Conservation (phyloP, 257 asterid species). For the Verbascum thapsus region DNA sequence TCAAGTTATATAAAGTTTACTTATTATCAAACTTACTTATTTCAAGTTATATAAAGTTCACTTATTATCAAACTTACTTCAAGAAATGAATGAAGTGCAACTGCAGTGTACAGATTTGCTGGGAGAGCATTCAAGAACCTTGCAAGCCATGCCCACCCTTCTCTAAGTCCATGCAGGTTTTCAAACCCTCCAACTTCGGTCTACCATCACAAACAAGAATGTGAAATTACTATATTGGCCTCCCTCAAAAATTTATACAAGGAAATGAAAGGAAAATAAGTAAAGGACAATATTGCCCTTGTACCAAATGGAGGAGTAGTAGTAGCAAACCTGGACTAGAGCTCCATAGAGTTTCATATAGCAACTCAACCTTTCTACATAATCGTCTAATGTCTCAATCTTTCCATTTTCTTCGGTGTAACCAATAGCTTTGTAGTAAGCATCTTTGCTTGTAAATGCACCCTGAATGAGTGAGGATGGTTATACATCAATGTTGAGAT, state of each 20-base stretch:
- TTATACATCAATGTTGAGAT: conserved; percentile 13
- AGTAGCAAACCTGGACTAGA: conserved; percentile 75
- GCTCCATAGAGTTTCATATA: conserved; percentile 90
- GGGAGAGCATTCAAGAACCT: conserved; percentile 83
- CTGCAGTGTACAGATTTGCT: conserved; percentile 74
- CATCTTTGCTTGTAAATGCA: conserved; percentile 54
- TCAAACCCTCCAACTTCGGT: conserved; percentile 57
- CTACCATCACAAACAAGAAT: conserved; percentile 43
- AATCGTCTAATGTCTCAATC: conserved; percentile 59
- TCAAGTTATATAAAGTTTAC: not conserved
- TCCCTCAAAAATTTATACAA: too few relatives aligned
- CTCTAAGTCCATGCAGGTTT: conserved; percentile 70
- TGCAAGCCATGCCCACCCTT: conserved; percentile 97
- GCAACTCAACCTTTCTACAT: conserved; percentile 50
- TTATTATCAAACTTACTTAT: conserved; percentile 52
- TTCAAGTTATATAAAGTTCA: not conserved
- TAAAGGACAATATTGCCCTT: not conserved
- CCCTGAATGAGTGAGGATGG: conserved; percentile 43
- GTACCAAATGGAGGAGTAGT: not conserved
- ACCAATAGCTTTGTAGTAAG: conserved; percentile 72
- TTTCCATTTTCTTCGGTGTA: conserved; percentile 62
- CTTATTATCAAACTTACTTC: conserved; percentile 55
- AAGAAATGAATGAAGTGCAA: conserved; percentile 72
- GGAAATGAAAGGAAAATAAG: too few relatives aligned
- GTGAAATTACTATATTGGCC: not conserved